These are phyloP conservation scores for Suhomyces wounanorum DNA, from an alignment of 1,139 yeast species.

Conservation along the genomic window DNA sequence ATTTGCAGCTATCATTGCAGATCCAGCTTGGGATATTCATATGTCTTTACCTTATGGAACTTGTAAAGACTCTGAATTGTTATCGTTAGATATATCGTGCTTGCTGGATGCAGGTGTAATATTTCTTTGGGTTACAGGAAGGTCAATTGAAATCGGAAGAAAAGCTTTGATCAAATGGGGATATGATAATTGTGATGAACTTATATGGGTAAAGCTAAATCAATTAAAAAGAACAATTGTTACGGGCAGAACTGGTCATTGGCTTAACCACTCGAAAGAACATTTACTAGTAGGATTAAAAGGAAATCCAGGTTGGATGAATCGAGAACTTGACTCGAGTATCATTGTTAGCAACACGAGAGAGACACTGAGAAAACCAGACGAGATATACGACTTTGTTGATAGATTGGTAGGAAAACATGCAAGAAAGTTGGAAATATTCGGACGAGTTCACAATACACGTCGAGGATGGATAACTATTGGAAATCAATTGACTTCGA, in stretches of 20 bases:
- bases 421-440: slow-evolving; percentile 80
- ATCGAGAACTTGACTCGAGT: slow-evolving; percentile 67
- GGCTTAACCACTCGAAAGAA: slow-evolving; percentile 95
- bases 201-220: slow-evolving; percentile 89
- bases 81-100: slow-evolving; percentile 62
- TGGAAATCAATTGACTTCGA: slow-evolving; percentile 76
- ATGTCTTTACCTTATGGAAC: slow-evolving; percentile 81
- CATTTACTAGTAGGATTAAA: slow-evolving; percentile 83
- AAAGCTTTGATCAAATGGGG: slow-evolving; percentile 82
- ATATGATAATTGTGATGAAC: slow-evolving; percentile 70
- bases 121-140: slow-evolving; percentile 91
- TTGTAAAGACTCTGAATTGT: slow-evolving; percentile 70
- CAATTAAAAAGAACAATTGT: slow-evolving; percentile 86
- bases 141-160: slow-evolving; percentile 87
- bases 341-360: slow-evolving; percentile 79
- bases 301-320: slow-evolving; percentile 78
- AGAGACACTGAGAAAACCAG: slow-evolving; percentile 90
- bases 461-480: slow-evolving; percentile 92
- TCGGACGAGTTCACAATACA: slow-evolving; percentile 83
- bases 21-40: slow-evolving; percentile 90
- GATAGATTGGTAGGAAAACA: slow-evolving; percentile 79
- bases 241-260: slow-evolving; percentile 95
- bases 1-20: slow-evolving; percentile 85
- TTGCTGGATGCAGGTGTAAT: slow-evolving; percentile 83
- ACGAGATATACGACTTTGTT: slow-evolving; percentile 81